Conservation (phyloP, 768 basidiomycete genomes). For the Lactifluus subvellereus region DNA sequence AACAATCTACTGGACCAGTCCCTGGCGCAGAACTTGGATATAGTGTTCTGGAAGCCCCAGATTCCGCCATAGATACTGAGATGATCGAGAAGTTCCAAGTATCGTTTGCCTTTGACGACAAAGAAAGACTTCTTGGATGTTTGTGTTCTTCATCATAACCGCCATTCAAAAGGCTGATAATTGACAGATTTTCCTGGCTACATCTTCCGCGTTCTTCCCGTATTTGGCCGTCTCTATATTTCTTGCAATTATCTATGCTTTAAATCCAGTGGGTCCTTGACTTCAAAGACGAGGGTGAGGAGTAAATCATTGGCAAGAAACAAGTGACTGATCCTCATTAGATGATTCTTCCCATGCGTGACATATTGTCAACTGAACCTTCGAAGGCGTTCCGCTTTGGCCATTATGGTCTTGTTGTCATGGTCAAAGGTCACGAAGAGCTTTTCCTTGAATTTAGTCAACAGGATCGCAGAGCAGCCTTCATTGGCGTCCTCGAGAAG, state of each 20-base stretch:
- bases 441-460: slow-evolving; percentile 92
- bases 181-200: slow-evolving; percentile 82
- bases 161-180: slow-evolving; percentile 13
- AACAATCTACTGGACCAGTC: slow-evolving; percentile 24
- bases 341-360: slow-evolving; percentile 94
- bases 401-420: slow-evolving; percentile 81
- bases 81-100: slow-evolving; percentile 68
- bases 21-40: slow-evolving; percentile 37
- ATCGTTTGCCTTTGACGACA: slow-evolving; percentile 84
- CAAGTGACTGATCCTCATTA: slow-evolving; percentile 31
- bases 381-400: slow-evolving; percentile 86
- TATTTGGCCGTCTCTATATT: slow-evolving; percentile 82
- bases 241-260: slow-evolving; percentile 95
- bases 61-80: slow-evolving; percentile 54
- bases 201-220: slow-evolving; percentile 82
- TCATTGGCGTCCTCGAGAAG: slow-evolving; percentile 65
- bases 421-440: slow-evolving; percentile 95
- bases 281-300: slow-evolving; percentile 75
- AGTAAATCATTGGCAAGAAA: background rate
- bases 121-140: slow-evolving; percentile 86
- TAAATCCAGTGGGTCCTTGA: slow-evolving; percentile 77
- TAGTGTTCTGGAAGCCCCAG: slow-evolving; percentile 76
- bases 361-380: slow-evolving; percentile 79
- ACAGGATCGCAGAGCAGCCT: slow-evolving; percentile 73
- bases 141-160: slow-evolving; percentile 32